Conservation (phyloP, 2,329 filamentous ascomycete species). For the Colletotrichum sp. region DNA sequence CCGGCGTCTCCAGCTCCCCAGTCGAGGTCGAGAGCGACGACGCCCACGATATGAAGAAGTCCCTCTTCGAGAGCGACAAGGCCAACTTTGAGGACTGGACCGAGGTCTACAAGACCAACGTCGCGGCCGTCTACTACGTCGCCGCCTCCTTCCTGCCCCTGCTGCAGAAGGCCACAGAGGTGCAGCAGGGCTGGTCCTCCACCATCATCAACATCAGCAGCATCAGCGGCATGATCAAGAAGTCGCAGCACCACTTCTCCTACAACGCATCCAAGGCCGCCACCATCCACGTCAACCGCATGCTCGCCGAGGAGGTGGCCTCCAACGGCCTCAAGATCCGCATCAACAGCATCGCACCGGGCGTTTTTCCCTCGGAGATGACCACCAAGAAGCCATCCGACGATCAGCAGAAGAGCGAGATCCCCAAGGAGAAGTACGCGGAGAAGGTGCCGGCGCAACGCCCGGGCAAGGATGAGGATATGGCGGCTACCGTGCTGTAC, state of each 20-base stretch:
- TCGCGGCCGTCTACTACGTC: conserved; percentile 71
- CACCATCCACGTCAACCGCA: conserved; percentile 66
- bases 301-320: conserved; percentile 67
- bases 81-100: conserved; percentile 72
- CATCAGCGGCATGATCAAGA: conserved; percentile 68
- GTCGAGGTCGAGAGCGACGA: conserved; percentile 60
- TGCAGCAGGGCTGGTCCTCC: conserved; percentile 52
- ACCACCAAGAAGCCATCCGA: conserved; percentile 53
- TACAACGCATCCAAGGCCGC: conserved; percentile 71
- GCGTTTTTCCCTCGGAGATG: conserved; percentile 76
- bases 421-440: conserved; percentile 61
- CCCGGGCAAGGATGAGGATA: conserved; percentile 73
- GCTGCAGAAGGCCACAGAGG: conserved; percentile 55
- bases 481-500: conserved; percentile 70
- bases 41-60: conserved; percentile 58
- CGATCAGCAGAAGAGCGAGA: conserved; percentile 60
- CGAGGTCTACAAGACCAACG: conserved; percentile 76
- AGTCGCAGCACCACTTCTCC: conserved; percentile 67
- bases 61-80: conserved; percentile 69
- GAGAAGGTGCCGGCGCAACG: conserved; percentile 67
- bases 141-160: conserved; percentile 68
- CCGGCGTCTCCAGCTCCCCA: conserved; percentile 62
- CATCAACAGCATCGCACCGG: conserved; percentile 75
- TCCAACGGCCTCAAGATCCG: conserved; percentile 67
- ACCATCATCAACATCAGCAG: conserved; percentile 73